Base-by-base conservation (phyloP, 495 filamentous ascomycete genomes). In the Penicillium turbatum region DNA sequence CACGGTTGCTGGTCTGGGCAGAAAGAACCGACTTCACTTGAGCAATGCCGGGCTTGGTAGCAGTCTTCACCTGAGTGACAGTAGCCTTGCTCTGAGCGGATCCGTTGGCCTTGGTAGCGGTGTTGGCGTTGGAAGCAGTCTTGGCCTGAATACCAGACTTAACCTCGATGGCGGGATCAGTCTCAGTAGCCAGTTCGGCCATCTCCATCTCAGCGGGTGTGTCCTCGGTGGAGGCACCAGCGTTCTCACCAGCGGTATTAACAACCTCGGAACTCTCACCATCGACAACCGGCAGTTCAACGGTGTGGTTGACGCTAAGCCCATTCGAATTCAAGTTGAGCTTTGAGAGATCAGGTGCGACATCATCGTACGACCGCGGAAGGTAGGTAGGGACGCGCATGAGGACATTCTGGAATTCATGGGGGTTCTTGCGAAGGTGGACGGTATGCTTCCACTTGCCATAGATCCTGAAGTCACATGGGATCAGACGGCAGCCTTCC, bases 381-480 rank as follows among this genome's bases (percentile, higher is more conserved):
- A 12, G 5, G 16, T 51, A 16, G 1, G 4, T 12, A 15, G 48
- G 48, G 10, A 51, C 29, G 12, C 38, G 7, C 12, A 1, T 21
- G 17, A 51, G 15, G 12, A 51, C n/a, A 9, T 11, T 31, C 26
- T 51, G 39, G 7, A 51, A 11, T 8, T 12, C 21, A 0, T 10
- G 2, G 5, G n/a, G 5, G 12, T 51, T 24, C 10, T 39, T 40
- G 11, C 27, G 48, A 19, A 51, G 40, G 26, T 51, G 36, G 3
- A 51, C 26, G 0, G 36, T 26, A 2, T 51, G 35, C 16, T 11
- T 31, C 2, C 2, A 13, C 48, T 40, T 38, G 15, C 16, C 16
- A 0, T 41, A 13, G 21, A 51, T n/a, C n/a, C 1, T 51, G 27
- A 51, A 51, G 36, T 51, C 48, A 12, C 48, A 51, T 1, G 27